phyloP scores from a whole-genome alignment of 1,139 yeast species.

The Pichia sp. region DNA sequence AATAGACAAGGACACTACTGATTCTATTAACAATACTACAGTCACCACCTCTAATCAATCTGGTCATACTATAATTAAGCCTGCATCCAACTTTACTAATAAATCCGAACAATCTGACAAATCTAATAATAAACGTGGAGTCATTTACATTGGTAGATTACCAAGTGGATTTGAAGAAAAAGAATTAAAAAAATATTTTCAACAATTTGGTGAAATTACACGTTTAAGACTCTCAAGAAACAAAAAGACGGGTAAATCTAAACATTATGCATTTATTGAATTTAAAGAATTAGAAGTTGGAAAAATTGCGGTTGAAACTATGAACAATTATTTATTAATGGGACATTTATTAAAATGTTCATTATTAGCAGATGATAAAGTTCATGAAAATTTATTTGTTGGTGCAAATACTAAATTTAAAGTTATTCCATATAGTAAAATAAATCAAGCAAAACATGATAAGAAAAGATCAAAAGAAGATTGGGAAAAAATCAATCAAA shows the following conservation, averaged over 20 bases:
- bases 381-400: constrained; percentile 43
- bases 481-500: constrained; percentile 52
- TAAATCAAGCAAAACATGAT: constrained; percentile 51
- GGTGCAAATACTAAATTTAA: constrained; percentile 53
- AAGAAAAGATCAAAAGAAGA: constrained; percentile 51
- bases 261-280: constrained; percentile 89
- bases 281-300: constrained; percentile 74
- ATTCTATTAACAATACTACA: constrained; percentile 1
- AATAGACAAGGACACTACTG: constrained; percentile 9
- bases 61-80: constrained; percentile 28
- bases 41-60: constrained; percentile 11
- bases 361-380: constrained; percentile 42
- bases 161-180: constrained; percentile 89
- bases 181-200: constrained; percentile 74
- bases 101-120: constrained; percentile 26
- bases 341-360: constrained; percentile 77
- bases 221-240: constrained; percentile 80
- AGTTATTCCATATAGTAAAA: constrained; percentile 57
- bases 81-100: constrained; percentile 25
- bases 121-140: constrained; percentile 42
- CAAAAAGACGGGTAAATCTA: constrained; percentile 84
- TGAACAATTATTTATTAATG: constrained; percentile 87
- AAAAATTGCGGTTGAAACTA: constrained; percentile 82
- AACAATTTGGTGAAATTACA: constrained; percentile 81
- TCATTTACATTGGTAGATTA: constrained; percentile 82